Evolutionary conservation across 352 stramenopile species (phyloP).

Genomic region (Pythium phragmiticola): DNA sequence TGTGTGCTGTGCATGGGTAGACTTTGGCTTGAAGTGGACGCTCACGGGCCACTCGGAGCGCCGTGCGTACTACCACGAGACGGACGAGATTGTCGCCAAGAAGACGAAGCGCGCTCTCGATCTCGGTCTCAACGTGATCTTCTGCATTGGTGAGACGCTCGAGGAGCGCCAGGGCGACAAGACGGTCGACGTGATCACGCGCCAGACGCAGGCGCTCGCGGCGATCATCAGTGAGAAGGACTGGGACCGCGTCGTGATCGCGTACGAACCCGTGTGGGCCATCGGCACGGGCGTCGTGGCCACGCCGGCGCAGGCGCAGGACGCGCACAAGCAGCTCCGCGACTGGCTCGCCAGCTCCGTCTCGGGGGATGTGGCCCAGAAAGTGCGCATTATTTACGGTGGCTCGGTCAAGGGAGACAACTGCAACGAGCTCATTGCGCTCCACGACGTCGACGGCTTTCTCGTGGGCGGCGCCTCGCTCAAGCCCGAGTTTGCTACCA

Average conservation of each 20-base stretch:
- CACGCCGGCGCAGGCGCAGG: constrained; percentile 94
- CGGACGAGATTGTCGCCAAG: constrained; percentile 91
- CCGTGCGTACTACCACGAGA: constrained; percentile 90
- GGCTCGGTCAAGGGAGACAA: constrained; percentile 93
- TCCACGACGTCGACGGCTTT: constrained; percentile 91
- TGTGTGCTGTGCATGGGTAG: constrained; percentile 46
- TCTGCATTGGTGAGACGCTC: constrained; percentile 97
- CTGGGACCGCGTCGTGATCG: constrained; percentile 90
- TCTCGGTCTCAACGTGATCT: constrained; percentile 91
- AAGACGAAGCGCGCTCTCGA: constrained; percentile 92
- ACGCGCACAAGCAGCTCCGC: constrained; percentile 85
- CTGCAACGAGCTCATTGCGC: constrained; percentile 85
- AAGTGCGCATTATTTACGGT: constrained; percentile 90
- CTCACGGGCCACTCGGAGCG: constrained; percentile 93
- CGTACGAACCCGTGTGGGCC: constrained; percentile 97
- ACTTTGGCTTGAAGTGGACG: constrained; percentile 75
- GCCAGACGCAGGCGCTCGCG: constrained; percentile 94
- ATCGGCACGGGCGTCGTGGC: constrained; percentile 97
- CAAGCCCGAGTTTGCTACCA: constrained; percentile 91
- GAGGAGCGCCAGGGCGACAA: constrained; percentile 87
- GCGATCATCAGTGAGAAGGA: constrained; percentile 83
- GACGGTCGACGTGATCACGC: constrained; percentile 91
- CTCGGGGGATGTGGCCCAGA: constrained; percentile 58
- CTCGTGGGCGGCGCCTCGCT: constrained; percentile 93
- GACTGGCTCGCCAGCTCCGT: constrained; percentile 76